phyloP scores from a whole-genome alignment of 1,139 yeast species.

The Debaryomyces psychrophilus region DNA sequence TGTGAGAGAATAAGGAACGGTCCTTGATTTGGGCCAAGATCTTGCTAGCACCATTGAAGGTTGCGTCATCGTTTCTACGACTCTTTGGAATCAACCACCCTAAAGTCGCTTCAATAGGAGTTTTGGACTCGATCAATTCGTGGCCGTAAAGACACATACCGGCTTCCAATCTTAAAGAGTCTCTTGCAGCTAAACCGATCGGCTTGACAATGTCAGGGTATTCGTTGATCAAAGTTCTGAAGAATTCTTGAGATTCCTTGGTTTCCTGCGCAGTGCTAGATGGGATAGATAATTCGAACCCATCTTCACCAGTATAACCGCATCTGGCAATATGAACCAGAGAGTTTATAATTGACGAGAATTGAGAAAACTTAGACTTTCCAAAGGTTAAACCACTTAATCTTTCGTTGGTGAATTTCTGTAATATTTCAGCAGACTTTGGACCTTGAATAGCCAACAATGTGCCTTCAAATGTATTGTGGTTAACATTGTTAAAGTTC shows the following conservation, averaged over 20 bases:
- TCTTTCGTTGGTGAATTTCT: slow-evolving; percentile 62
- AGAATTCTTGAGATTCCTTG: slow-evolving; percentile 57
- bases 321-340: slow-evolving; percentile 82
- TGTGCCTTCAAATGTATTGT: slow-evolving; percentile 71
- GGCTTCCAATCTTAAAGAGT: slow-evolving; percentile 91
- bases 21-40: slow-evolving; percentile 72
- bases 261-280: slow-evolving; percentile 46
- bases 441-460: slow-evolving; percentile 95
- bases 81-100: slow-evolving; percentile 87
- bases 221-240: slow-evolving; percentile 60
- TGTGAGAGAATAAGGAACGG: slow-evolving; percentile 57
- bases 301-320: slow-evolving; percentile 98
- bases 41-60: slow-evolving; percentile 76
- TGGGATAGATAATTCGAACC: slow-evolving; percentile 88
- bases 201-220: slow-evolving; percentile 69
- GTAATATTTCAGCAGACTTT: slow-evolving; percentile 64
- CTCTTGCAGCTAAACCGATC: slow-evolving; percentile 96
- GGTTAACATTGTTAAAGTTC: slow-evolving; percentile 52
- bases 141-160: slow-evolving; percentile 98
- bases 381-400: slow-evolving; percentile 75
- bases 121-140: slow-evolving; percentile 76
- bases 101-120: slow-evolving; percentile 88
- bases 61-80: slow-evolving; percentile 56
- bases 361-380: slow-evolving; percentile 57
- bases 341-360: slow-evolving; percentile 42